A percentile compares a stretch with the other conserved stretches of the same genome.
phyloP scores from a whole-genome alignment of 257 asterid species.

The Cynanchum wilfordii region DNA sequence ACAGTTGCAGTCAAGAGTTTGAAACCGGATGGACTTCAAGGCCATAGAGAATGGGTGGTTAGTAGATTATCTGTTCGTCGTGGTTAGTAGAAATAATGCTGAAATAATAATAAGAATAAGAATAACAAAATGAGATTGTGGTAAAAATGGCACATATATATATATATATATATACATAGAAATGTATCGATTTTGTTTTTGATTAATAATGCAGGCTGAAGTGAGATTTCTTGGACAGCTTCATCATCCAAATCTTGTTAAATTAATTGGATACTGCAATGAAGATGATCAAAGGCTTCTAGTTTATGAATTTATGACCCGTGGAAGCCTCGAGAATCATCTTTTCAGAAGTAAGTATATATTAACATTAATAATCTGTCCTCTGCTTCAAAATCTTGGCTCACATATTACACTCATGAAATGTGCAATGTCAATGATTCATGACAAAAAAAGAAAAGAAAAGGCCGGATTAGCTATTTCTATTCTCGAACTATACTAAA shows the following conservation, averaged over 20 bases:
- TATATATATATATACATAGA: neutral
- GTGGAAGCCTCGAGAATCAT: constrained; percentile 97
- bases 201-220: constrained; percentile 65
- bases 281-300: constrained; percentile 95
- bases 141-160: constrained; percentile 8
- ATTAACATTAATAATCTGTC: neutral
- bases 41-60: constrained; percentile 99
- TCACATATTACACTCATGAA: neutral
- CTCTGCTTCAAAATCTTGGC: neutral
- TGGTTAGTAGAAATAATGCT: constrained; percentile 24
- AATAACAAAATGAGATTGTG: constrained; percentile 11
- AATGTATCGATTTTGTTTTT: constrained; percentile 10
- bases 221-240: constrained; percentile 94
- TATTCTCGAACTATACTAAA: too few species aligned
- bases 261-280: constrained; percentile 80
- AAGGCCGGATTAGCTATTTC: too few species aligned
- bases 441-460: too few species aligned
- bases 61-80: constrained; percentile 34
- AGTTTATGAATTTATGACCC: constrained; percentile 91
- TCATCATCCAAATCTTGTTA: constrained; percentile 88
- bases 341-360: constrained; percentile 75
- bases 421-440: too few species aligned
- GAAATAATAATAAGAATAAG: neutral
- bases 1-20: constrained; percentile 95
- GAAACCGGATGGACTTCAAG: constrained; percentile 91